Percentiles rank a stretch among this genome's conserved stretches.
phyloP scores from a whole-genome alignment of 305 asterid genomes.

The Solanum hybrid region DNA sequence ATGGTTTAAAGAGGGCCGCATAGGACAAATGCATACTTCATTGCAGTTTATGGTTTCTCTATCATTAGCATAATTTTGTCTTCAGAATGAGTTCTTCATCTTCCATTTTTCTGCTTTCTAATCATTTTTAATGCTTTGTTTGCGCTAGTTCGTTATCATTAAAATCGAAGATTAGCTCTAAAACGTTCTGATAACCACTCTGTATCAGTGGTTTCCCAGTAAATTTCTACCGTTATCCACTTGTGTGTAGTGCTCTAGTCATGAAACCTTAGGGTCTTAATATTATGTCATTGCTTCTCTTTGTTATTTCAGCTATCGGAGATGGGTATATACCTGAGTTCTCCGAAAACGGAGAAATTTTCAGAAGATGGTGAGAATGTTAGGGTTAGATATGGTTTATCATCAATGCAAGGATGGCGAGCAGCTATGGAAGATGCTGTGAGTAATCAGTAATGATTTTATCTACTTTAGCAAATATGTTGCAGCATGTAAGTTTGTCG shows the following conservation, averaged over 20 bases:
- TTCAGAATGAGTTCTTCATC: background rate
- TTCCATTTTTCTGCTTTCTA: background rate
- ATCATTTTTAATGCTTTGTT: background rate
- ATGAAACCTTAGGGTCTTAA: background rate
- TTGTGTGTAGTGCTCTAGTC: background rate
- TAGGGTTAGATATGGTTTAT: constrained; percentile 69
- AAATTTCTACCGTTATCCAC: background rate
- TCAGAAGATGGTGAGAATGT: constrained; percentile 72
- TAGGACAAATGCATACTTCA: background rate
- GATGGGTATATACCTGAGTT: constrained; percentile 90
- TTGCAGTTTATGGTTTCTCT: background rate
- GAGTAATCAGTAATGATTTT: constrained; percentile 24
- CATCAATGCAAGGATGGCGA: constrained; percentile 99
- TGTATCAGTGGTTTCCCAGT: background rate
- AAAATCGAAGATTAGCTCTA: background rate
- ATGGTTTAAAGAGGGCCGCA: background rate
- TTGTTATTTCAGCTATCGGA: constrained; percentile 33
- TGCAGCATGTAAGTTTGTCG: background rate
- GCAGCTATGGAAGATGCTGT: constrained; percentile 99
- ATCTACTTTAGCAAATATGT: constrained; percentile 1
- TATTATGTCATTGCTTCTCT: background rate
- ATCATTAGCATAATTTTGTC: background rate
- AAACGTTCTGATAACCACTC: background rate
- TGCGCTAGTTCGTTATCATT: background rate
- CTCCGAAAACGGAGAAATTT: constrained; percentile 80